Evolutionary conservation across 805 yeast species (phyloP), one percentile per base, ranked within the genome.

Genomic region (Wickerhamiella galacta): DNA sequence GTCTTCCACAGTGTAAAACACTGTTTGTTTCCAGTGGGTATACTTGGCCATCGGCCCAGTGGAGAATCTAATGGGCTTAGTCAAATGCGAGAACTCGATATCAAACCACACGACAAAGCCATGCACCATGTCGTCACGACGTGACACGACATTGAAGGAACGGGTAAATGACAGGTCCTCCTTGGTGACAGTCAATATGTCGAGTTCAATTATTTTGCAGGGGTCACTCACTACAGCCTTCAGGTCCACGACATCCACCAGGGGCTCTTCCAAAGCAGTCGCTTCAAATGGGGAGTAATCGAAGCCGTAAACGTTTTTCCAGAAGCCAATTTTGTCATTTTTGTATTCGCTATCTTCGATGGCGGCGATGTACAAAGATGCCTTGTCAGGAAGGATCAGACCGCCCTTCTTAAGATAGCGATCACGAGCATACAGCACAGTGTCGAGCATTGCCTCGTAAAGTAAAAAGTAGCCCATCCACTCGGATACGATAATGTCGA

Each of bases 401-500:
- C 99, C 99, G 32, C 80, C 93, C 48, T 68, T 64, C 26, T 62
- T 72, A 36, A 61, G 51, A 56, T 83, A 92, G 53, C 68, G 72
- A 59, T 90, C 99, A 59, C 99, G 72, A 22, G 99, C 99, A 46
- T 70, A 71, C 44, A 90, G 62, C 18, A 90, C 98, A 18, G 96
- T 82, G 57, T 90, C 96, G 54, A 90, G 68, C 99, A 90, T 90
- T 39, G 94, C 80, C 65, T 90, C 99, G 54, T 87, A 90, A 36
- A 92, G 65, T 45, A 92, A 58, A 51, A 90, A 90, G 57, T 90
- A 90, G 12, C 99, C 99, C 99, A 90, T 90, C 99, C 99, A 90
- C 58, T 90, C 99, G 42, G 90, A 75, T 39, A 90, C 75, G 44
- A 90, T 90, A 46, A 90, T 87, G 54, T 90, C 99, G 35, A 90